Base-by-base conservation (phyloP, 257 asterid genomes). In the Solanum gandarillasii region DNA sequence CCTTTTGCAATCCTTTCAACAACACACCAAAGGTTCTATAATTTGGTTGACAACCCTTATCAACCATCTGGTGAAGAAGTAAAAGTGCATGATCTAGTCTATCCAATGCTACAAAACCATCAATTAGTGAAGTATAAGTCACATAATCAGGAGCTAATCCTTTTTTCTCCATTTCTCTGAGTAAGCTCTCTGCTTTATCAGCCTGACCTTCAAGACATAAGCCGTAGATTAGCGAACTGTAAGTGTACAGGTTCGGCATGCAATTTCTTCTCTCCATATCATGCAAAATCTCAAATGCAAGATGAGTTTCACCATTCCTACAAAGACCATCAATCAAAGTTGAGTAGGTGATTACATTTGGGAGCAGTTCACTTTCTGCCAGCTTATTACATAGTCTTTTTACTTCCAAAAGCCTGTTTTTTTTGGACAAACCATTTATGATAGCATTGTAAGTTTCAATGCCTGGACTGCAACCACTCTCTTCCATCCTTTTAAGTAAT, bases 281-380 rank as follows among this genome's bases (percentile, higher is more conserved):
- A 88, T 90, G 90, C 91, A 96, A 93, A 89, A 94, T 92, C 92
- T 93, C 91, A 89, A 94, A 90, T 72, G 99, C 98, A 84, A 93
- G 91, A 84, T 89, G 88, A 39, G 90, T 91, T 87, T 91, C 93
- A 23, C 92, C 94, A 73, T 91, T 93, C 93, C 92, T 94, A 90
- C 98, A 94, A 89, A 95, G 94, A 68, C 98, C 98, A 88, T 95
- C 94, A 85, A 96, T 90, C 90, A 96, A 79, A 85, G 96, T 92
- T 81, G 97, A 91, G 90, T 95, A 96, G 31, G 98, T 96, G 52
- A 95, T 92, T 82, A 95, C 95, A 91, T 93, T 96, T 68, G 98
- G 95, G 76, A 90, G 91, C 74, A 94, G 88, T 79, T 96, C 98
- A 38, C 81, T 91, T 92, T 93, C 95, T 43, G 91, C 71, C 91